A percentile compares a stretch with the other conserved stretches of the same genome.
These are phyloP conservation scores for Russula emetica DNA, from an alignment of 768 basidiomycete genomes.

Conservation along the genomic window DNA sequence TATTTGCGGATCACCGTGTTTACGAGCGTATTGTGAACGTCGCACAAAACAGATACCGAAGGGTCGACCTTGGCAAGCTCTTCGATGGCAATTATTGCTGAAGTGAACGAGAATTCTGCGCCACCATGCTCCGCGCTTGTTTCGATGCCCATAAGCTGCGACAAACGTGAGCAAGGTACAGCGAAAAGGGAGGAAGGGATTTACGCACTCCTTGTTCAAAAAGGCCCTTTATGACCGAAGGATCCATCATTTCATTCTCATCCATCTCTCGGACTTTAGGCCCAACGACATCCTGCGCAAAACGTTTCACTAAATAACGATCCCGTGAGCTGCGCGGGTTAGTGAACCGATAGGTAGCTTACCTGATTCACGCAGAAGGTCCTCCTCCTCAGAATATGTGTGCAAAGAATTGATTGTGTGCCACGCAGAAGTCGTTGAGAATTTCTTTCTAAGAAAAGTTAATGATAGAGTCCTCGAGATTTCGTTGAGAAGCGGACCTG, in stretches of 20 bases:
- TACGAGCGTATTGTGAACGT: slow-evolving; percentile 98
- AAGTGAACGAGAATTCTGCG: slow-evolving; percentile 86
- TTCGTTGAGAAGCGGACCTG: slow-evolving; percentile 1
- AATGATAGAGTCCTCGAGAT: slow-evolving; percentile 25
- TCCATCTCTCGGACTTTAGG: slow-evolving; percentile 98
- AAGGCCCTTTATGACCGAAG: slow-evolving; percentile 74
- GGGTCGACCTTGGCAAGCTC: slow-evolving; percentile 96
- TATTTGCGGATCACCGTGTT: slow-evolving; percentile 91
- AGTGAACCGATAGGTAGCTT: slow-evolving; percentile 29
- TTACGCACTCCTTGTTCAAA: slow-evolving; percentile 88
- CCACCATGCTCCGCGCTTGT: slow-evolving; percentile 80
- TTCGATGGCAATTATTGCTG: slow-evolving; percentile 94
- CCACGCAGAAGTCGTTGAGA: slow-evolving; percentile 27
- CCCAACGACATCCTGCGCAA: slow-evolving; percentile 82
- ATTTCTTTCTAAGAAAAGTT: slow-evolving; percentile 20
- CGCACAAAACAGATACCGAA: slow-evolving; percentile 92
- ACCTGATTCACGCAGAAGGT: slow-evolving; percentile 92
- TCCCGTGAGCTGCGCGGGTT: slow-evolving; percentile 12
- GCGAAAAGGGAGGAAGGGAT: neutral
- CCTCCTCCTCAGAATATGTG: slow-evolving; percentile 89
- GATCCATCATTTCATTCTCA: slow-evolving; percentile 93
- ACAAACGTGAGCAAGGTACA: slow-evolving; percentile 2
- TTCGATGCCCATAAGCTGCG: slow-evolving; percentile 96
- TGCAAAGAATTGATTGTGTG: slow-evolving; percentile 56
- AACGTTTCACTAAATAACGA: slow-evolving; percentile 62